Conservation (phyloP, 2,329 filamentous ascomycete genomes). For the Bipolaris victoriae region DNA sequence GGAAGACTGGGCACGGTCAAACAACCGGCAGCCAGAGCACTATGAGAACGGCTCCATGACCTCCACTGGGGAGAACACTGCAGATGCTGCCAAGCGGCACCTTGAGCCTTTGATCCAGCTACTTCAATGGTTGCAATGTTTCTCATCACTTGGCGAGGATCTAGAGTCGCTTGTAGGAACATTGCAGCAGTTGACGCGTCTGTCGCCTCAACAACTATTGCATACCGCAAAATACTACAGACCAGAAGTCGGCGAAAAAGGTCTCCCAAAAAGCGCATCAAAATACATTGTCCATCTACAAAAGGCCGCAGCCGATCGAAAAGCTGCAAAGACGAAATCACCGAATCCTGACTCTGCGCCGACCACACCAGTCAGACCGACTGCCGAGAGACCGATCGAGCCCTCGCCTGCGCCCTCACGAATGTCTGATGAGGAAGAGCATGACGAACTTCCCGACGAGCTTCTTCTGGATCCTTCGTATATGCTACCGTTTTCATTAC, state of each 20-base stretch:
- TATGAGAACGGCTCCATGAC: conserved; percentile 91
- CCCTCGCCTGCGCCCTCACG: conserved; percentile 43
- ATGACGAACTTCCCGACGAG: conserved; percentile 73
- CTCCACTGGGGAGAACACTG: conserved; percentile 82
- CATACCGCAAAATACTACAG: conserved; percentile 93
- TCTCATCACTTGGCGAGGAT: conserved; percentile 91
- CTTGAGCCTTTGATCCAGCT: conserved; percentile 90
- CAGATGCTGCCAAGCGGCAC: conserved; percentile 83
- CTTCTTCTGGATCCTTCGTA: conserved; percentile 86
- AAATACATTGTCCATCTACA: conserved; percentile 85
- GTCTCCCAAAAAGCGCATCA: conserved; percentile 82
- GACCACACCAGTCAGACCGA: conserved; percentile 41
- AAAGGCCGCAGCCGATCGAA: conserved; percentile 67
- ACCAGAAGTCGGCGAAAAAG: conserved; percentile 93
- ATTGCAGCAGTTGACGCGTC: conserved; percentile 81
- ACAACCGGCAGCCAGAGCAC: conserved; percentile 93
- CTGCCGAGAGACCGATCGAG: conserved; percentile 30
- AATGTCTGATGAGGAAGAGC: conserved; percentile 60
- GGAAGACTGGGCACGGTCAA: conserved; percentile 93
- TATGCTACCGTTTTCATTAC: conserved; percentile 93
- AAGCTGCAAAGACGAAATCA: conserved; percentile 42
- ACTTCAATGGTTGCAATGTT: conserved; percentile 96
- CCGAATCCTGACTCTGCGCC: conserved; percentile 39
- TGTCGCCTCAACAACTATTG: conserved; percentile 87
- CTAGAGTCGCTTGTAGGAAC: conserved; percentile 87